phyloP scores from a whole-genome alignment of 257 asterid species.

The Lycium ferocissimum region DNA sequence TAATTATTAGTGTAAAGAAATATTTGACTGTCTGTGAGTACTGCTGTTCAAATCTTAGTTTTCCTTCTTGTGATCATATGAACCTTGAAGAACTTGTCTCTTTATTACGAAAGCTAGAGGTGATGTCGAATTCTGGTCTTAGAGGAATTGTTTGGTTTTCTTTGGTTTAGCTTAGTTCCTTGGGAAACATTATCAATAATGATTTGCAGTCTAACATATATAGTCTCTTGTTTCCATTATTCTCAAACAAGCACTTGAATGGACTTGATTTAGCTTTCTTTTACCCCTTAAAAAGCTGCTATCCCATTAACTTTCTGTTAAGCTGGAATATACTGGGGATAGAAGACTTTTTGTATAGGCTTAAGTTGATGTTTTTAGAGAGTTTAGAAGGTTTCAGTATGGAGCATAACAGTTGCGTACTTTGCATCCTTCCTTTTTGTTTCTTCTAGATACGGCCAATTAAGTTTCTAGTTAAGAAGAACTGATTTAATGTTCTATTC shows the following conservation, averaged over 20 bases:
- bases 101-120: neutral
- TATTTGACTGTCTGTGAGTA: neutral
- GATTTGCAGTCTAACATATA: neutral
- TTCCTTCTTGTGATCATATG: neutral
- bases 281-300: neutral
- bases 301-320: neutral
- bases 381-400: neutral
- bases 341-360: neutral
- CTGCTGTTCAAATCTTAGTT: slow-evolving; percentile 8
- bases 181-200: neutral
- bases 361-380: neutral
- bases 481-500: slow-evolving; percentile 38
- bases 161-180: neutral
- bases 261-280: neutral
- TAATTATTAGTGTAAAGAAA: neutral
- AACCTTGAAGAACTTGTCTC: neutral
- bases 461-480: neutral
- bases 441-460: neutral
- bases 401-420: neutral
- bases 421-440: neutral
- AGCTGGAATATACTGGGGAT: neutral
- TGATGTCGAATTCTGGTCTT: neutral
- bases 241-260: neutral
- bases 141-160: neutral
- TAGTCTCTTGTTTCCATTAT: neutral